These are phyloP conservation scores for Arxiozyma telluris DNA, from an alignment of 1,139 yeast species.

Conservation along the genomic window DNA sequence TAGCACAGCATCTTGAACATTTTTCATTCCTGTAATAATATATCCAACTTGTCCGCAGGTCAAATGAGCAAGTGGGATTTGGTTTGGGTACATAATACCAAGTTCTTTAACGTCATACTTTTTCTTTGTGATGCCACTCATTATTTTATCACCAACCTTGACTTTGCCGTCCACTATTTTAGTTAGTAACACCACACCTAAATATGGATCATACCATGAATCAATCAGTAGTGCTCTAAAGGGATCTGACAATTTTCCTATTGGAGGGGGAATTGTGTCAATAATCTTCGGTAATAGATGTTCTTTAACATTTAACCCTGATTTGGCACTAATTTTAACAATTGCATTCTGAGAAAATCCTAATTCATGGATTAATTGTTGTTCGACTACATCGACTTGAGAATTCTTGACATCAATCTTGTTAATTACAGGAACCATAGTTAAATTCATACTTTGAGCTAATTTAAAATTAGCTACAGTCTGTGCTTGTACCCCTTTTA, in stretches of 20 bases:
- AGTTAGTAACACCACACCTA: slow-evolving; percentile 86
- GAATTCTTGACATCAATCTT: slow-evolving; percentile 83
- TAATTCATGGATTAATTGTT: slow-evolving; percentile 75
- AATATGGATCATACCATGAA: slow-evolving; percentile 92
- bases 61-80: slow-evolving; percentile 50
- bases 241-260: slow-evolving; percentile 47
- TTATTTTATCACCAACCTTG: slow-evolving; percentile 62
- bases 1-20: slow-evolving; percentile 74
- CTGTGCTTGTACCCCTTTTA: slow-evolving; percentile 96
- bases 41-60: slow-evolving; percentile 93
- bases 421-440: slow-evolving; percentile 80
- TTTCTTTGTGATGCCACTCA: slow-evolving; percentile 68
- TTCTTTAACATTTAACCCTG: slow-evolving; percentile 66
- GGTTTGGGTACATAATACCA: slow-evolving; percentile 92
- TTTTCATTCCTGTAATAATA: slow-evolving; percentile 86
- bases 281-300: slow-evolving; percentile 70
- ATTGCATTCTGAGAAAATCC: slow-evolving; percentile 71
- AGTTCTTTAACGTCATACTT: slow-evolving; percentile 84
- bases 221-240: slow-evolving; percentile 78
- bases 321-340: slow-evolving; percentile 84
- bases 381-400: slow-evolving; percentile 69
- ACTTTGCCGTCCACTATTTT: slow-evolving; percentile 77
- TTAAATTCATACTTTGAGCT: slow-evolving; percentile 78
- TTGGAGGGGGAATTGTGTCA: slow-evolving; percentile 67
- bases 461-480: slow-evolving; percentile 91